Percentiles rank a stretch among this genome's conserved stretches.
Conservation (phyloP, 208 protist genomes). For the Crithidia brevicula region DNA sequence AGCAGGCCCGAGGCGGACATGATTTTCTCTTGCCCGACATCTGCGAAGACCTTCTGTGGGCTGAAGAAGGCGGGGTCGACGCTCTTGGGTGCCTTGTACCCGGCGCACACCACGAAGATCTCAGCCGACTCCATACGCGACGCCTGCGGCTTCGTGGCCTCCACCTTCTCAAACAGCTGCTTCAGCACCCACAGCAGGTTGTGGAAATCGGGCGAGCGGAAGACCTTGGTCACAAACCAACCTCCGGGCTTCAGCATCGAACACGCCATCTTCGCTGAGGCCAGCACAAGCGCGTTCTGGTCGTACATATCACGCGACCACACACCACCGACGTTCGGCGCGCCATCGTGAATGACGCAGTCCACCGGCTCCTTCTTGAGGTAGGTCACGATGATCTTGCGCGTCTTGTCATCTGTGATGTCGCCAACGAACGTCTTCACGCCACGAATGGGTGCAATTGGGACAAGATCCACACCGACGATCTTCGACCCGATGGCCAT, state of each 20-base stretch:
- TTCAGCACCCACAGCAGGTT: conserved; percentile 98
- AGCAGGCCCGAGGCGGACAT: conserved; percentile 70
- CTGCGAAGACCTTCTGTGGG: conserved; percentile 95
- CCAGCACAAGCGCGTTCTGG: conserved; percentile 96
- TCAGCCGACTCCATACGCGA: conserved; percentile 98
- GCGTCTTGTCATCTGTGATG: conserved; percentile 98
- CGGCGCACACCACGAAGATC: conserved; percentile 98
- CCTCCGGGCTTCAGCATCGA: conserved; percentile 93
- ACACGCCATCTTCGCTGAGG: conserved; percentile 96
- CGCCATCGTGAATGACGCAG: conserved; percentile 99
- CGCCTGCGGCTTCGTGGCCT: conserved; percentile 97
- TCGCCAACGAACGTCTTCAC: conserved; percentile 97
- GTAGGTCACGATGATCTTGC: conserved; percentile 92
- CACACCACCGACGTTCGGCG: conserved; percentile 98
- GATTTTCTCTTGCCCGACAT: conserved; percentile 92
- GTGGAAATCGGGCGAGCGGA: conserved; percentile 98
- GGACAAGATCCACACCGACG: conserved; percentile 98
- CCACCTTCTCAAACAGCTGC: conserved; percentile 98
- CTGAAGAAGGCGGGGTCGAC: conserved; percentile 97
- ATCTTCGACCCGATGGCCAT: conserved; percentile 96
- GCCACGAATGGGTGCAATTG: conserved; percentile 98
- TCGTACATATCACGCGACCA: conserved; percentile 99
- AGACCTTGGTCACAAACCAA: conserved; percentile 99
- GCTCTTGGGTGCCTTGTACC: conserved; percentile 95
- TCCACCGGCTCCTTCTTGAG: conserved; percentile 95